Evolutionary conservation across 176 grass and related monocot genomes (phyloP), one percentile per base, ranked within the genome.

Genomic region (Aegilops bicornis): DNA sequence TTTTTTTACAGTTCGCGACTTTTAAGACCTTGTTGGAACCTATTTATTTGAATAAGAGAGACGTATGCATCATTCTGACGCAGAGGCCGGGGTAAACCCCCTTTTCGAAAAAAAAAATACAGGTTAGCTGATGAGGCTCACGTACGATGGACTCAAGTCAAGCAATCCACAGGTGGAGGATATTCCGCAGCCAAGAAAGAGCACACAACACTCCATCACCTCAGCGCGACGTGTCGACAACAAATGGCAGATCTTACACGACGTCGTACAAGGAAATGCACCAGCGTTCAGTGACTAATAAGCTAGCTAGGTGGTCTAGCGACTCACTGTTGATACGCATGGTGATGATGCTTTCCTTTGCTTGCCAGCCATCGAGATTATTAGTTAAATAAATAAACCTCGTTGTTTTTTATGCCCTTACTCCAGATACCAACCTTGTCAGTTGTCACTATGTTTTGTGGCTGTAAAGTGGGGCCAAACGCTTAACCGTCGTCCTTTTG

Each of bases 251-350:
- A 42, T 61, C 16, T 8, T 64, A 75, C 42, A 69, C 27, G 50
- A 60, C 27, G 64, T 25, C 39, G 30, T 19, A 23, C 31, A 65
- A 31, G 67, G 16, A 54, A 17, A 52, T 60, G 80, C 74, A 76
- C 43, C 68, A 63, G 17, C 77, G n/a, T 64, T 47, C 0, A 25
- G 56, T 59, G 19, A 45, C 13, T 80, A 78, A 6, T 4, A 3
- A 27, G 27, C 27, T 27, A 86, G 67, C 78, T 39, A 89, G 67
- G 48, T 47, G 47, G 88, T 25, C 66, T 61, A 69, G 15, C 24
- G 80, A 83, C 31, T 31, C 7, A 39, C 63, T 0, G 33, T 5
- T 12, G 32, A 60, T 37, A 1, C 63, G 7, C 64, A 78, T 59
- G 36, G 78, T 24, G 35, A 20, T 39, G 70, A 77, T 52, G 76